A percentile compares a stretch with the other conserved stretches of the same genome.
Evolutionary conservation across 139 green algal genomes (phyloP).

Genomic region (Tetradesmus lagerheimii): DNA sequence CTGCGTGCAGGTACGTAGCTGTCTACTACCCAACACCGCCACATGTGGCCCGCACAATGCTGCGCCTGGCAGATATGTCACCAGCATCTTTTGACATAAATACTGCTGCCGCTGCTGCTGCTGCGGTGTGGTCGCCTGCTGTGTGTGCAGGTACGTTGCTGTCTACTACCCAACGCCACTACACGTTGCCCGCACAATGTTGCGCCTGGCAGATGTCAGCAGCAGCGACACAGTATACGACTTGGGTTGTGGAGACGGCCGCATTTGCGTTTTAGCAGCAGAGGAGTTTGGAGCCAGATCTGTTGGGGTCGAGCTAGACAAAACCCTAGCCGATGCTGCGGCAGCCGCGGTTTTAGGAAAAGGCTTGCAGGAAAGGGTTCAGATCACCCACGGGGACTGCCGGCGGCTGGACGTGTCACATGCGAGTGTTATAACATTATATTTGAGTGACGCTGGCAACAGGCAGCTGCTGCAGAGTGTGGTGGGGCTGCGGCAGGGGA

Average conservation of each 20-base stretch:
- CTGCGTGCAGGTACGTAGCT: slow-evolving; percentile 22
- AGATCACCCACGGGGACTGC: slow-evolving; percentile 4
- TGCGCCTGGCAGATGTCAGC: slow-evolving; percentile 17
- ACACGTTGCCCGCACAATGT: slow-evolving; percentile 23
- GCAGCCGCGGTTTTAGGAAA: neutral
- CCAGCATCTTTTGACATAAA: too few species aligned
- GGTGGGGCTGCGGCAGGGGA: neutral
- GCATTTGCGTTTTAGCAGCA: slow-evolving; percentile 25
- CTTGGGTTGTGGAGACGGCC: slow-evolving; percentile 43
- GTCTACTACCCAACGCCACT: slow-evolving; percentile 41
- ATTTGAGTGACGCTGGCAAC: slow-evolving; percentile 34
- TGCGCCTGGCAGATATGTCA: slow-evolving; percentile 27
- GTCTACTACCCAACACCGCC: slow-evolving; percentile 41
- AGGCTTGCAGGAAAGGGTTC: slow-evolving; percentile 13
- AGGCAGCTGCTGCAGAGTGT: slow-evolving; percentile 13
- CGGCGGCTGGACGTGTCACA: neutral
- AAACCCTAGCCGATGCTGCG: neutral
- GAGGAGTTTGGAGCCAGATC: slow-evolving; percentile 14
- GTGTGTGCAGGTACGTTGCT: slow-evolving; percentile 21
- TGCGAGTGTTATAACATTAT: slow-evolving; percentile 35
- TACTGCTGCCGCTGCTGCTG: too few species aligned
- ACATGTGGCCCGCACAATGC: slow-evolving; percentile 23
- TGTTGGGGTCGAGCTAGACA: slow-evolving; percentile 43
- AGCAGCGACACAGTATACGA: slow-evolving; percentile 27
- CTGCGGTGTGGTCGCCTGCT: too few species aligned